Evolutionary conservation across 176 grass and related monocot genomes (phyloP).

Genomic region (Paspalum notatum): DNA sequence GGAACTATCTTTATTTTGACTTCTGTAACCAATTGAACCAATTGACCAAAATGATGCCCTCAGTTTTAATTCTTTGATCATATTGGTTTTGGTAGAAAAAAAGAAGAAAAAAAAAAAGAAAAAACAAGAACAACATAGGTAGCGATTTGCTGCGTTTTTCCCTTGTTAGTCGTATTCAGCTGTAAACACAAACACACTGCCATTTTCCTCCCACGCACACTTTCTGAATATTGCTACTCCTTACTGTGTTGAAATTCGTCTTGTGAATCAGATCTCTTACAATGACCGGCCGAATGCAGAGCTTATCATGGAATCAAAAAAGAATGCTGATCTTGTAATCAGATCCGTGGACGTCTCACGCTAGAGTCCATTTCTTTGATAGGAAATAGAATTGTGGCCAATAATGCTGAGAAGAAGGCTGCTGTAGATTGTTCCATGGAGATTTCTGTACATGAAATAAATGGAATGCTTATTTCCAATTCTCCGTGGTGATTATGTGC

Average conservation of each 20-base stretch:
- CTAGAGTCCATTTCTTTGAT: constrained; percentile 18
- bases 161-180: constrained; percentile 3
- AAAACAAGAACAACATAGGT: neutral
- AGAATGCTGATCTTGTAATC: constrained; percentile 81
- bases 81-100: neutral
- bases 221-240: constrained; percentile 3
- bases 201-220: neutral
- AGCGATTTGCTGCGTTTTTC: neutral
- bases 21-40: neutral
- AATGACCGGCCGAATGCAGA: constrained; percentile 93
- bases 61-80: neutral
- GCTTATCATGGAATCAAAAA: constrained; percentile 74
- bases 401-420: constrained; percentile 13
- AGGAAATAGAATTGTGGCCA: neutral
- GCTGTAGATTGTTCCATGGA: neutral
- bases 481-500: constrained; percentile 24
- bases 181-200: neutral
- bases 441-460: constrained; percentile 29
- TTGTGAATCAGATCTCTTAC: constrained; percentile 68
- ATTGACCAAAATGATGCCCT: neutral
- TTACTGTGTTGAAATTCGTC: constrained; percentile 8
- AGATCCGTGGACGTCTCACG: constrained; percentile 64
- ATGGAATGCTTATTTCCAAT: neutral
- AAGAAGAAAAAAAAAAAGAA: neutral
- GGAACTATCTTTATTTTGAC: neutral